Percentiles rank a stretch among this genome's conserved stretches.
Evolutionary conservation across 208 protist species (phyloP).

Genomic region (Leishmania tarentolae): DNA sequence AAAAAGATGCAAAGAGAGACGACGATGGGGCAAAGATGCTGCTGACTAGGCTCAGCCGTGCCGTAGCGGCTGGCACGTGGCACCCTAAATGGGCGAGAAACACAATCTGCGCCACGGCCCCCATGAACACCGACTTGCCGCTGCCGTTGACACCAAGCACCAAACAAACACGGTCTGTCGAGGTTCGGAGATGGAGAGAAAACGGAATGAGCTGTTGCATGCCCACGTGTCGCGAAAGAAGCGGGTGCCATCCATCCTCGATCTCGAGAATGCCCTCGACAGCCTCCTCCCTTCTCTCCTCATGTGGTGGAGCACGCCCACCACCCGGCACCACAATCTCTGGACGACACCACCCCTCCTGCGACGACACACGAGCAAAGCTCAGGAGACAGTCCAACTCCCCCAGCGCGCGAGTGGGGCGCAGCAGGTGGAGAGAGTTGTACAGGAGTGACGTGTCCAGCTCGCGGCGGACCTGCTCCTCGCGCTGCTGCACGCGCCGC

Average conservation of each 20-base stretch:
- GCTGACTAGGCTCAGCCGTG: constrained; percentile 52
- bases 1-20: not conserved
- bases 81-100: constrained; percentile 94
- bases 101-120: constrained; percentile 91
- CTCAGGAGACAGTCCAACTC: constrained; percentile 81
- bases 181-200: constrained; percentile 37
- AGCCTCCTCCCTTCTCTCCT: not conserved
- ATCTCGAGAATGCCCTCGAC: constrained; percentile 54
- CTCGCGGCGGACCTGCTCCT: constrained; percentile 57
- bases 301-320: not conserved
- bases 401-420: constrained; percentile 46
- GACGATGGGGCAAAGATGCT: constrained; percentile 51
- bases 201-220: constrained; percentile 56
- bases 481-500: constrained; percentile 58
- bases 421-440: constrained; percentile 64
- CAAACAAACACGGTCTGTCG: constrained; percentile 56
- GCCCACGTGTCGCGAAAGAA: constrained; percentile 48
- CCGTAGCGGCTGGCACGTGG: constrained; percentile 87
- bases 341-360: constrained; percentile 71
- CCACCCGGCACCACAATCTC: constrained; percentile 8
- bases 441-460: constrained; percentile 69
- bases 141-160: constrained; percentile 88
- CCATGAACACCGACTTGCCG: constrained; percentile 93
- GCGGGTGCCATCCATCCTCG: constrained; percentile 68
- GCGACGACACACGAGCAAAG: constrained; percentile 65